Evolutionary conservation across 495 filamentous ascomycete species (phyloP), one percentile per base, ranked within the genome.

Genomic region (Aspergillus panamensis): DNA sequence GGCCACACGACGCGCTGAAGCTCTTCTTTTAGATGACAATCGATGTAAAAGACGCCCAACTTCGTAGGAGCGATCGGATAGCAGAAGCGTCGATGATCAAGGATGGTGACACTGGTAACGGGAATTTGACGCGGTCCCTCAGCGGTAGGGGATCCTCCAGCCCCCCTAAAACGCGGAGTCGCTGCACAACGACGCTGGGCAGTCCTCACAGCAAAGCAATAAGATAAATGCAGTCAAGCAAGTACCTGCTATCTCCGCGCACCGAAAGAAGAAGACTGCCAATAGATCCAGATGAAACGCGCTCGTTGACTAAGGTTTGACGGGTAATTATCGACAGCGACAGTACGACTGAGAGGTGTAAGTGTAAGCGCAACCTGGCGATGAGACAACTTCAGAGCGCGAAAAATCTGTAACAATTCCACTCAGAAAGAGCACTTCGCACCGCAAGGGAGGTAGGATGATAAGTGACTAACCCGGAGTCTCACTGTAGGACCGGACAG

Each of bases 151-250:
- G 58, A 51, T 60, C 37, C 32, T 42, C 40, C 55, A 32, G 17
- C 31, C 47, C 25, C 51, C 47, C 49, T 44, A 55, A 52, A 60
- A 55, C 19, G 52, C 47, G 58, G 52, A 60, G 52, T 21, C 35
- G 51, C 58, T 47, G 47, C 52, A 60, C 29, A 44, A 40, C 48
- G 31, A 56, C 45, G 1, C 39, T 25, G 17, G 53, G 13, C 8
- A 17, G 45, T 12, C 5, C 6, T 30, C 42, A 12, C 42, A 39
- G 43, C 43, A 17, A 37, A 39, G n/a, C 16, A 30, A 21, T 32
- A 47, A 13, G 33, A 47, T 8, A 17, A 45, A 45, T 8, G 17
- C 4, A 21, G 5, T 20, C 42, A 45, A 20, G 17, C 16, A 20
- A 45, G 9, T 2, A 16, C 3, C 3, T 21, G 5, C 42, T 45